phyloP scores from a whole-genome alignment of 1,284 basidiomycete genomes.

The Cutaneotrichosporon sp. region DNA sequence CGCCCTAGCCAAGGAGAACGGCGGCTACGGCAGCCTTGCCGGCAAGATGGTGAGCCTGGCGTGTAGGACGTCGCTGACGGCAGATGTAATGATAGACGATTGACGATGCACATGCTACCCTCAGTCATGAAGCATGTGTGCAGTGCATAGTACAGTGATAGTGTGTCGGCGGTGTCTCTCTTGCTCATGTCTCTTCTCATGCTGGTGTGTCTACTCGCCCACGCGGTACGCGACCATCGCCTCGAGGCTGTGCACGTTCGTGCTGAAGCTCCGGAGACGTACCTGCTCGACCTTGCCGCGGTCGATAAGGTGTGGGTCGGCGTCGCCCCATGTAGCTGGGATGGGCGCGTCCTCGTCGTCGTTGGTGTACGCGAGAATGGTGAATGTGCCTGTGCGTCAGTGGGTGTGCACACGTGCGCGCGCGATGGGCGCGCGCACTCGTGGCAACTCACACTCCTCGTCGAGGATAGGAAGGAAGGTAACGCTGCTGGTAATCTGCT shows the following conservation, averaged over 20 bases:
- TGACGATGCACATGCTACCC: background rate
- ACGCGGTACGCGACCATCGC: slow-evolving; percentile 47
- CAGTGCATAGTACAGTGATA: background rate
- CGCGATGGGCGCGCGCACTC: no score
- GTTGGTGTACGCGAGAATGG: slow-evolving; percentile 88
- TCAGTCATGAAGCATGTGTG: background rate
- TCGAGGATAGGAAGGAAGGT: slow-evolving; percentile 94
- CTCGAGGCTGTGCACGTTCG: slow-evolving; percentile 83
- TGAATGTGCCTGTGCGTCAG: slow-evolving; percentile 58
- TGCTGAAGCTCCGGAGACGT: slow-evolving; percentile 81
- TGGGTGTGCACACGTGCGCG: no score
- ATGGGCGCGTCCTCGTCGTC: slow-evolving; percentile 66
- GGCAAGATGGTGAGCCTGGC: slow-evolving; percentile 43
- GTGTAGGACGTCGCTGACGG: background rate
- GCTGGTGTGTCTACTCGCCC: slow-evolving; percentile 29
- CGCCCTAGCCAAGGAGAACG: slow-evolving; percentile 31
- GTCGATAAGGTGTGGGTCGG: slow-evolving; percentile 90
- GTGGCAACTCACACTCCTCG: slow-evolving; percentile 79
- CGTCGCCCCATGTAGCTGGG: slow-evolving; percentile 76
- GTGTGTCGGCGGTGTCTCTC: no score
- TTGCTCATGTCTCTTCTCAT: no score
- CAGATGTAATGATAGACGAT: background rate
- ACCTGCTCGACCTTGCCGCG: slow-evolving; percentile 95
- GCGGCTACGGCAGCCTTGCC: slow-evolving; percentile 28
- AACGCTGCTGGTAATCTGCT: slow-evolving; percentile 94